phyloP scores from a whole-genome alignment of 768 basidiomycete genomes.

The Lanmaoa pseudosensibilis region DNA sequence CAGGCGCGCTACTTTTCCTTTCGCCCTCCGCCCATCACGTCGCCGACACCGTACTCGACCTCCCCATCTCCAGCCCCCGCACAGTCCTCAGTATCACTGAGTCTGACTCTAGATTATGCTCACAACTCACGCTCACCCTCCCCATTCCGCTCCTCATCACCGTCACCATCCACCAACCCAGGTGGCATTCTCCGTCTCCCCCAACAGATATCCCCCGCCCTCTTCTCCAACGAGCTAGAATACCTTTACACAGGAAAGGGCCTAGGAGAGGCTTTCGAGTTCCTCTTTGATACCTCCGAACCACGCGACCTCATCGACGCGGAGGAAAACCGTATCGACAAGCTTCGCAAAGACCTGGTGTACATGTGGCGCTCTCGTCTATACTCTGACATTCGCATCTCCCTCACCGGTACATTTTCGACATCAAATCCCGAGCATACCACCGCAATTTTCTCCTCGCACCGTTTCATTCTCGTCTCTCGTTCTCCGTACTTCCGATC shows the following conservation, averaged over 20 bases:
- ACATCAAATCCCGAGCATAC: conserved; percentile 63
- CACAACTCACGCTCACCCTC: conserved; percentile 47
- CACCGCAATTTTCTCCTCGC: conserved; percentile 86
- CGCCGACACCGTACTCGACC: conserved; percentile 50
- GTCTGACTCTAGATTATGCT: conserved; percentile 43
- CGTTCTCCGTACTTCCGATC: conserved; percentile 86
- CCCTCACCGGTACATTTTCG: conserved; percentile 68
- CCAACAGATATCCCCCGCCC: conserved; percentile 68
- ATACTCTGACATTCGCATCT: conserved; percentile 88
- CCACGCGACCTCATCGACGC: conserved; percentile 44
- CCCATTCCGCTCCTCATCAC: conserved; percentile 45
- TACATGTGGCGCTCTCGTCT: conserved; percentile 97
- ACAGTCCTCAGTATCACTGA: conserved; percentile 62
- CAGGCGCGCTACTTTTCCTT: conserved; percentile 87
- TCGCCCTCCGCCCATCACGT: conserved; percentile 53
- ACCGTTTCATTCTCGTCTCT: conserved; percentile 90
- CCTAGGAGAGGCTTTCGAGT: conserved; percentile 84
- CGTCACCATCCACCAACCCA: conserved; percentile 43
- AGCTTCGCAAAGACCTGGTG: conserved; percentile 88
- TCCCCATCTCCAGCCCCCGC: conserved; percentile 53
- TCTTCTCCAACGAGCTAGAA: conserved; percentile 90
- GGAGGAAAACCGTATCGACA: conserved; percentile 67
- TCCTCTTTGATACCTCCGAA: conserved; percentile 68
- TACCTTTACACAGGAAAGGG: conserved; percentile 94
- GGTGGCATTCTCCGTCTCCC: conserved; percentile 58